A percentile compares a stretch with the other conserved stretches of the same genome.
phyloP scores from a whole-genome alignment of 1,139 yeast species.

The Geotrichum australiense region DNA sequence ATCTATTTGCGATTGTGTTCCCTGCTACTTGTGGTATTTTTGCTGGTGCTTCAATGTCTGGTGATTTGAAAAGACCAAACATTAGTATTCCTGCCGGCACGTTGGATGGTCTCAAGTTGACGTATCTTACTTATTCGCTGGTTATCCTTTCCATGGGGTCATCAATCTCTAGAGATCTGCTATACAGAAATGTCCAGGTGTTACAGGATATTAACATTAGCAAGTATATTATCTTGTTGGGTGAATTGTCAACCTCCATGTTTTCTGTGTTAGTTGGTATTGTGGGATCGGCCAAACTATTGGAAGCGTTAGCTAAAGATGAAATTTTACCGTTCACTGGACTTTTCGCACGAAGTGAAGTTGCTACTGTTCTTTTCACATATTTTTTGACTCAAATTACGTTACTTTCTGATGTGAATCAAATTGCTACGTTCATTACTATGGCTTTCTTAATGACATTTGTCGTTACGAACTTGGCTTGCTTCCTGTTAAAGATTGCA shows the following conservation, averaged over 20 bases:
- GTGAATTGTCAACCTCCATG: slow-evolving; percentile 82
- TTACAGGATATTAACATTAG: slow-evolving; percentile 73
- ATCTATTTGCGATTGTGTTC: slow-evolving; percentile 87
- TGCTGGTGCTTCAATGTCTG: slow-evolving; percentile 99
- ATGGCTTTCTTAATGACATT: slow-evolving; percentile 97
- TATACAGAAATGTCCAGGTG: slow-evolving; percentile 72
- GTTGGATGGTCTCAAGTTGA: slow-evolving; percentile 65
- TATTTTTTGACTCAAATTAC: slow-evolving; percentile 80
- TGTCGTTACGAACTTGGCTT: slow-evolving; percentile 86
- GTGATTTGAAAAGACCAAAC: slow-evolving; percentile 82
- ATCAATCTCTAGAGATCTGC: slow-evolving; percentile 69
- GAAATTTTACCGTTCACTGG: slow-evolving; percentile 70
- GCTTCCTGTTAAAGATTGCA: slow-evolving; percentile 77
- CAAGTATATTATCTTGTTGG: slow-evolving; percentile 66
- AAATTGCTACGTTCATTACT: slow-evolving; percentile 89
- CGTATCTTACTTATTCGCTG: slow-evolving; percentile 63
- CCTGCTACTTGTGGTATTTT: slow-evolving; percentile 98
- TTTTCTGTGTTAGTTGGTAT: slow-evolving; percentile 93
- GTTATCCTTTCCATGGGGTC: slow-evolving; percentile 77
- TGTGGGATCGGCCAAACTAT: slow-evolving; percentile 85
- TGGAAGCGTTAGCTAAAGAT: slow-evolving; percentile 88
- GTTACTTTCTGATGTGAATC: slow-evolving; percentile 81
- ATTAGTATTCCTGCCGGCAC: slow-evolving; percentile 89
- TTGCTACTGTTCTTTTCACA: slow-evolving; percentile 60
- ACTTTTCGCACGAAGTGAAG: slow-evolving; percentile 48